A percentile compares a stretch with the other conserved stretches of the same genome.
phyloP scores from a whole-genome alignment of 1,139 yeast genomes.

The Hyphopichia khmerensis region DNA sequence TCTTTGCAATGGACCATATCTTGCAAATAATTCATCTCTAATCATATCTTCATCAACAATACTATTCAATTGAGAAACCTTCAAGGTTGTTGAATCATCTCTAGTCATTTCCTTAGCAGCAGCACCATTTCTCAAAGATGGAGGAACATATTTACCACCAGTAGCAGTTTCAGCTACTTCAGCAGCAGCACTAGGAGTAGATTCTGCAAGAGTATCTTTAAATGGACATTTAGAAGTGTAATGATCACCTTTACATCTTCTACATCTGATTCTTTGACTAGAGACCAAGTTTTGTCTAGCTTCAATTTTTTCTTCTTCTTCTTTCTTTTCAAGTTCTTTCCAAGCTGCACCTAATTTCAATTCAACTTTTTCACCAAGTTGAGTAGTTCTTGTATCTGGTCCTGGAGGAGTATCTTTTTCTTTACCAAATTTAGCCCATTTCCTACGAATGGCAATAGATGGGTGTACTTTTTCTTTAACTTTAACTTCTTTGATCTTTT shows the following conservation, averaged over 20 bases:
- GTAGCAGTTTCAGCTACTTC: constrained; percentile 37
- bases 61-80: constrained; percentile 88
- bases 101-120: constrained; percentile 50
- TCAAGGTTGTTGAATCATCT: constrained; percentile 86
- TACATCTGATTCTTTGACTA: constrained; percentile 63
- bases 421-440: constrained; percentile 80
- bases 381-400: constrained; percentile 87
- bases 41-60: constrained; percentile 82
- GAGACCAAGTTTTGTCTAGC: constrained; percentile 49
- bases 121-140: constrained; percentile 67
- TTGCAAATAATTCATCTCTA: constrained; percentile 67
- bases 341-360: constrained; percentile 69
- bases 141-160: constrained; percentile 68
- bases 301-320: constrained; percentile 59
- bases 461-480: constrained; percentile 83
- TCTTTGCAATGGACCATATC: constrained; percentile 75
- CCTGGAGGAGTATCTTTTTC: constrained; percentile 79
- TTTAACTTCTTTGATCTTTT: constrained; percentile 72
- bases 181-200: constrained; percentile 27
- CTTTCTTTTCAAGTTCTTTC: constrained; percentile 61
- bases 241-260: constrained; percentile 93
- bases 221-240: constrained; percentile 95
- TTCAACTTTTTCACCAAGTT: constrained; percentile 79
- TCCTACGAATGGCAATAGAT: constrained; percentile 67
- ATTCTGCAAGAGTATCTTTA: constrained; percentile 78